Evolutionary conservation across 306 rosid species (phyloP), one percentile per base, ranked within the genome.

Genomic region (Fragaria iinumae): DNA sequence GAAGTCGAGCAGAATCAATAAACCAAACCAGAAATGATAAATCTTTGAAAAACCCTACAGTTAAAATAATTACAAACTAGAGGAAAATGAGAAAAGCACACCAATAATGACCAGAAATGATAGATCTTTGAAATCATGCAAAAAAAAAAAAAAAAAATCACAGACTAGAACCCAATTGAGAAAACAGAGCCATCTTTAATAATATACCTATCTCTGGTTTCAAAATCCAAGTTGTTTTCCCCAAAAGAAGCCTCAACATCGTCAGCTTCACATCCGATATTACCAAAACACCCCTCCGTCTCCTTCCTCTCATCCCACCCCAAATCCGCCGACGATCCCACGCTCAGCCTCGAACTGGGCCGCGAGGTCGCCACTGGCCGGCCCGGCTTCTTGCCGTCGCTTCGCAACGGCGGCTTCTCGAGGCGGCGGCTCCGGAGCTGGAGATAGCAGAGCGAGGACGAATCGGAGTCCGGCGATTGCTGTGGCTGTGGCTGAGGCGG

Each of bases 391-490:
- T 6, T 17, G 11, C 4, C 27, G 12, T 55, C 27, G 62, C 13
- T 8, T 0, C 13, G 63, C 59, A 82, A 67, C 0, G 84, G 82
- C 1, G 85, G 87, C 69, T 93, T 93, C 71, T 74, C 87, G 47
- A 93, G 97, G 69, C 98, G 93, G 77, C 98, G 97, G 79, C 89
- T 91, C 9, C 98, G 80, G 53, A 93, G 98, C 82, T 93, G 89
- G 57, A 93, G 97, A 74, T 89, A 93, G 45, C 86, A 75, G 49
- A 83, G 73, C 11, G 88, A 79, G 14, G 93, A 83, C 16, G 80
- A 45, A 72, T 84, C 91, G 0, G 77, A 43, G 75, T 13, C 29
- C 1, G 81, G 60, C 6, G 29, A 68, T 14, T 0, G 80, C 36
- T 43, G 41, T 38, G 52, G 63, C 10, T 53, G 53, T 38, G 7